Percentiles rank a stretch among this genome's conserved stretches.
These are phyloP conservation scores for Ophiosphaerella korrae DNA, from an alignment of 2,329 filamentous ascomycete species.

Conservation along the genomic window DNA sequence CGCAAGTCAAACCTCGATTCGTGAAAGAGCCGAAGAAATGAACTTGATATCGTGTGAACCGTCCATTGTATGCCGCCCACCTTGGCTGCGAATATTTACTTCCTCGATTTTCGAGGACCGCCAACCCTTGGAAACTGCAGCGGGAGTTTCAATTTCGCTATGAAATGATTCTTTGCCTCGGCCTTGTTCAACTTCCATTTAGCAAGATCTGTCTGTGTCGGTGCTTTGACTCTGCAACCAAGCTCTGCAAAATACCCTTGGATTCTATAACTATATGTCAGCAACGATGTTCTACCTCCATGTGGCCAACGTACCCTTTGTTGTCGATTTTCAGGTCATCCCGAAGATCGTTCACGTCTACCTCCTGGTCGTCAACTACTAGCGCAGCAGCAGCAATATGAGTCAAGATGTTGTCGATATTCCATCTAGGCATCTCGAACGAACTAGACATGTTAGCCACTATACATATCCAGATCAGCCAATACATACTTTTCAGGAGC, in stretches of 20 bases:
- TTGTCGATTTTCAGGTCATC: conserved; percentile 75
- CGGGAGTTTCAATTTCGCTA: conserved; percentile 77
- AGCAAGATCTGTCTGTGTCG: conserved; percentile 54
- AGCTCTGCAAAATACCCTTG: conserved; percentile 76
- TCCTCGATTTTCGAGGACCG: conserved; percentile 24
- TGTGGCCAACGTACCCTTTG: conserved; percentile 56
- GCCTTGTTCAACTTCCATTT: conserved; percentile 66
- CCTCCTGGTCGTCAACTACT: conserved; percentile 74
- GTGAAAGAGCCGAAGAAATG: background rate
- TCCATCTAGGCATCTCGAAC: conserved; percentile 69
- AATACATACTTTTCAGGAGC: conserved; percentile 43
- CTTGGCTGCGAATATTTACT: conserved; percentile 8
- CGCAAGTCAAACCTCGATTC: background rate
- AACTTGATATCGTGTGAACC: no score
- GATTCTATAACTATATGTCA: conserved; percentile 50
- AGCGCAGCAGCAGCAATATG: conserved; percentile 74
- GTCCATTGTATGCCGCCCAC: background rate
- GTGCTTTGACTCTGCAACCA: conserved; percentile 65
- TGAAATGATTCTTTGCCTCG: conserved; percentile 62
- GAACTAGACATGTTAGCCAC: conserved; percentile 26
- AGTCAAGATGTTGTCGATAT: conserved; percentile 73
- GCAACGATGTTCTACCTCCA: background rate
- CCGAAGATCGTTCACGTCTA: conserved; percentile 71
- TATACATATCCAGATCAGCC: background rate
- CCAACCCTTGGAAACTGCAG: conserved; percentile 75